phyloP scores from a whole-genome alignment of 2,329 filamentous ascomycete genomes.

The Cordyceps pruinosa region DNA sequence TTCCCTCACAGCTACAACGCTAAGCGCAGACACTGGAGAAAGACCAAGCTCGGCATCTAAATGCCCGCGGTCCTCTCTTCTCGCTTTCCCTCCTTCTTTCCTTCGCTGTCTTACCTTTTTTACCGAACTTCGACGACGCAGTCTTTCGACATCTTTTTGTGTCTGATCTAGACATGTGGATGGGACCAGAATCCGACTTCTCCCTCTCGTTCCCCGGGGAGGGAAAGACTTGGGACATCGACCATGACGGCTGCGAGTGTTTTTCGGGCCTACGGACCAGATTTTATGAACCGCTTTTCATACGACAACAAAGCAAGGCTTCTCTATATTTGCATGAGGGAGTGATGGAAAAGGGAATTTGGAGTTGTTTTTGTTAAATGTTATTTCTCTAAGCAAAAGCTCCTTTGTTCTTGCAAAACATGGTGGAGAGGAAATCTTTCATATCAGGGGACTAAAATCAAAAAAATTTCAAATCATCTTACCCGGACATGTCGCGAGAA shows the following conservation, averaged over 20 bases:
- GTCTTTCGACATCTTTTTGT: neutral
- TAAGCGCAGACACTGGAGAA: conserved; percentile 99
- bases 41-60: conserved; percentile 99
- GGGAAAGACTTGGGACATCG: neutral
- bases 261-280: neutral
- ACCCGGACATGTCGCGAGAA: neutral
- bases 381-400: neutral
- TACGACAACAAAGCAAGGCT: neutral
- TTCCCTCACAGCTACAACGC: conserved; percentile 80
- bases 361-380: neutral
- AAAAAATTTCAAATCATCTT: conserved; percentile 3
- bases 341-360: conserved; percentile 1
- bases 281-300: conserved; percentile 6
- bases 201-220: neutral
- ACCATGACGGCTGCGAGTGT: neutral
- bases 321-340: neutral
- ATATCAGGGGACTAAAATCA: conserved; percentile 2
- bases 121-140: conserved; percentile 14
- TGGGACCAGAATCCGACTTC: neutral
- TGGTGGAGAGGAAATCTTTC: neutral
- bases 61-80: conserved; percentile 32
- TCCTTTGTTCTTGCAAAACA: conserved; percentile 2
- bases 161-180: too few species aligned
- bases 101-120: conserved; percentile 14
- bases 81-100: too few species aligned